These are phyloP conservation scores for Waltergamsia citrina DNA, from an alignment of 2,329 filamentous ascomycete genomes.

Conservation along the genomic window DNA sequence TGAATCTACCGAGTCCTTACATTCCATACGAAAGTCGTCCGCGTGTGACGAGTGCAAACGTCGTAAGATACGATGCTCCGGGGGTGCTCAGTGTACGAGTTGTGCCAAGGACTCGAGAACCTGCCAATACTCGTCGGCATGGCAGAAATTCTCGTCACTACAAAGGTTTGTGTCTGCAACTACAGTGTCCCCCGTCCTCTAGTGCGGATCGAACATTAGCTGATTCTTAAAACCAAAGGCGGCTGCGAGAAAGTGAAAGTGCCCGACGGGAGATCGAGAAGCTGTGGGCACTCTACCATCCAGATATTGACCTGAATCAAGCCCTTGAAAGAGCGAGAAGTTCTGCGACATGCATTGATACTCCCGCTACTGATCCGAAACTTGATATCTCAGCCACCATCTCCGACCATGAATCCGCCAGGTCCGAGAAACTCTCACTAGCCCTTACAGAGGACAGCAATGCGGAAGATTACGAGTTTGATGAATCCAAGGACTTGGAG, in stretches of 20 bases:
- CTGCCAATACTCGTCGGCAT: constrained; percentile 2
- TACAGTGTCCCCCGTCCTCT: neutral
- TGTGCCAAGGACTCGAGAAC: constrained; percentile 1
- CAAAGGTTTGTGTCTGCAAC: neutral
- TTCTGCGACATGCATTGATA: neutral
- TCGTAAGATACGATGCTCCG: constrained; percentile 2
- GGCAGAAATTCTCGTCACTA: neutral
- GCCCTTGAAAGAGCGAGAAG: neutral
- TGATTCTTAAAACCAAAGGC: too few species aligned
- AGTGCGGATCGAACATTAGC: too few species aligned
- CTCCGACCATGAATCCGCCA: neutral
- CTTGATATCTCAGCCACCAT: neutral
- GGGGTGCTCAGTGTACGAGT: neutral
- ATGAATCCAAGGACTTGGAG: constrained; percentile 19
- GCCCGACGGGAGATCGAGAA: neutral
- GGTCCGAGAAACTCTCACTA: neutral
- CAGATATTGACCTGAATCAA: neutral
- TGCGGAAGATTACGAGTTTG: constrained; percentile 6
- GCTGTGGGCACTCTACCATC: neutral
- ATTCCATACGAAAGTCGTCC: constrained; percentile 1
- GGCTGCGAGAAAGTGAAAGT: neutral
- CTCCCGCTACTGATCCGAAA: neutral
- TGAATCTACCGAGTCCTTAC: neutral
- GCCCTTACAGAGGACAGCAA: neutral
- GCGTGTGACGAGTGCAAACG: constrained; percentile 4